Conservation (phyloP, 2,329 filamentous ascomycete genomes). For the Cordyceps cicadae region DNA sequence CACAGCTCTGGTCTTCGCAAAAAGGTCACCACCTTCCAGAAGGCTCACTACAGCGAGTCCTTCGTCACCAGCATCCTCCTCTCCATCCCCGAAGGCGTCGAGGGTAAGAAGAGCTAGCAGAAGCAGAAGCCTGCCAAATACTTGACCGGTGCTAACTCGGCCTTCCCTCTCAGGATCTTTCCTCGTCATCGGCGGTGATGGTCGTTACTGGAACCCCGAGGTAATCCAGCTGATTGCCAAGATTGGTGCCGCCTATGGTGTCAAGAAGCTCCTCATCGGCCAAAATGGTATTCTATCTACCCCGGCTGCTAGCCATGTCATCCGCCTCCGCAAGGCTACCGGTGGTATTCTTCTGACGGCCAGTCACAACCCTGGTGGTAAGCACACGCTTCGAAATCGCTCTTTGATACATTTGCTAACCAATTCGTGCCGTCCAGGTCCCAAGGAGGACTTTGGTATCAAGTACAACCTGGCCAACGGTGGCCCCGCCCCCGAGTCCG, state of each 20-base stretch:
- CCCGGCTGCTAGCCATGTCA: slow-evolving; percentile 90
- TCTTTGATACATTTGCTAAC: slow-evolving; percentile 6
- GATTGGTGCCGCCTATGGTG: slow-evolving; percentile 92
- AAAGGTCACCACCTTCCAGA: slow-evolving; percentile 96
- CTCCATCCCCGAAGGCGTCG: slow-evolving; percentile 87
- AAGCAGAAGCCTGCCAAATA: not conserved
- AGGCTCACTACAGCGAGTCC: slow-evolving; percentile 90
- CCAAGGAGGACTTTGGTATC: slow-evolving; percentile 94
- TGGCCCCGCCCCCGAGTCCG: slow-evolving; percentile 86
- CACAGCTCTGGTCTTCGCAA: slow-evolving; percentile 91
- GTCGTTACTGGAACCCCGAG: slow-evolving; percentile 94
- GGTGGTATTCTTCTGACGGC: slow-evolving; percentile 95
- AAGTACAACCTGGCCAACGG: slow-evolving; percentile 99
- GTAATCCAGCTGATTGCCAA: slow-evolving; percentile 95
- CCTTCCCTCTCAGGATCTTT: slow-evolving; percentile 47
- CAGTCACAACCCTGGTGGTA: slow-evolving; percentile 96
- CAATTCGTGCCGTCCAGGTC: slow-evolving; percentile 47
- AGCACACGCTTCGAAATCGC: slow-evolving; percentile 22
- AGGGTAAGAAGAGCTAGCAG: slow-evolving; percentile 44
- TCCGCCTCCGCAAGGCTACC: slow-evolving; percentile 88
- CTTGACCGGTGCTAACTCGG: slow-evolving; percentile 15
- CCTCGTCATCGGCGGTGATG: slow-evolving; percentile 95
- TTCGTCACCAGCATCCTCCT: slow-evolving; percentile 92
- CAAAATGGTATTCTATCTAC: slow-evolving; percentile 96
- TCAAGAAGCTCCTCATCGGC: slow-evolving; percentile 97